phyloP scores from a whole-genome alignment of 768 basidiomycete species.

The Hemileccinum impolitum region DNA sequence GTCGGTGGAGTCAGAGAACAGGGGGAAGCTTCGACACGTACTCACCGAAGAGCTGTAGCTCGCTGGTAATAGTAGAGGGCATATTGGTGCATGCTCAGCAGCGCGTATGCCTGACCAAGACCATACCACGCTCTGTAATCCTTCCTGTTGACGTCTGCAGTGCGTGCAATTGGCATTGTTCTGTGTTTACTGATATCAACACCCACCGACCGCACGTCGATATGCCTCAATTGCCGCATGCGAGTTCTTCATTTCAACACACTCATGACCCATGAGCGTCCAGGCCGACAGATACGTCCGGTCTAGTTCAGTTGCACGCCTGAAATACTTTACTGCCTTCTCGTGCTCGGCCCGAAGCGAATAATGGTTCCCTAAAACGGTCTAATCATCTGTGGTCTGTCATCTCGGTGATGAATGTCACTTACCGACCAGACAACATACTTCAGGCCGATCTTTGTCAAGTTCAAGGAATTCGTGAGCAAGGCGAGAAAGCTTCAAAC shows the following conservation, averaged over 20 bases:
- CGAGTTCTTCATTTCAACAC: slow-evolving; percentile 98
- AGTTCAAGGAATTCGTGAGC: slow-evolving; percentile 88
- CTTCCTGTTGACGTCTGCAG: slow-evolving; percentile 87
- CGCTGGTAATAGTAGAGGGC: slow-evolving; percentile 95
- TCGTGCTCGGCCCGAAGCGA: slow-evolving; percentile 91
- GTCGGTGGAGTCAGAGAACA: slow-evolving; percentile 1
- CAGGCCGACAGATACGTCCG: slow-evolving; percentile 94
- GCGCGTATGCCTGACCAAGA: slow-evolving; percentile 95
- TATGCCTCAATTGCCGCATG: slow-evolving; percentile 99
- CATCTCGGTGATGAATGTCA: not conserved
- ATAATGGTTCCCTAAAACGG: slow-evolving; percentile 85
- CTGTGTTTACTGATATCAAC: not conserved
- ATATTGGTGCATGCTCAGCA: slow-evolving; percentile 96
- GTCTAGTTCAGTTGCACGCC: slow-evolving; percentile 92
- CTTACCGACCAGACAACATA: slow-evolving; percentile 93
- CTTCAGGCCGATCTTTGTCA: slow-evolving; percentile 93
- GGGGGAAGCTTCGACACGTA: not conserved
- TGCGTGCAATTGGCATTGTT: not conserved
- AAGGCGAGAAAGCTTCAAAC: slow-evolving; percentile 81
- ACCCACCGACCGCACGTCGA: slow-evolving; percentile 87
- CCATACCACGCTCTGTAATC: slow-evolving; percentile 99
- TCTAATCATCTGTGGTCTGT: not conserved
- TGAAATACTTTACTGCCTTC: slow-evolving; percentile 94
- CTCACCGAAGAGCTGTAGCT: slow-evolving; percentile 85
- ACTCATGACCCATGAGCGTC: slow-evolving; percentile 99